Evolutionary conservation across 2,329 filamentous ascomycete genomes (phyloP), one percentile per base, ranked within the genome.

Genomic region (Ilyonectria mors-panacis): DNA sequence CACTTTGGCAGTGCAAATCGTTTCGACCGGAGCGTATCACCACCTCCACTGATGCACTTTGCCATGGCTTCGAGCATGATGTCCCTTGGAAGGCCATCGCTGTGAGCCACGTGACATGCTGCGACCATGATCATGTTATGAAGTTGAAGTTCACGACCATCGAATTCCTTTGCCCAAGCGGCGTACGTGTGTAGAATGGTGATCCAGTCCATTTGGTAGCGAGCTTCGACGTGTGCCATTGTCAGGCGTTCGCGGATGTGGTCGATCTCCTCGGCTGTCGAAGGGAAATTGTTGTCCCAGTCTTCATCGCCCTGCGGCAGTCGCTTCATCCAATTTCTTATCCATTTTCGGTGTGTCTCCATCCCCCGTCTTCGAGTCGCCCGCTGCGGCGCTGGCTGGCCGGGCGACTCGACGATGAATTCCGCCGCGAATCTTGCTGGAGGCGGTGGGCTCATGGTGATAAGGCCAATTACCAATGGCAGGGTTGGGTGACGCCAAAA

Each of bases 71-170:
- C 59, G 23, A 74, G 70, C 56, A 74, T 71, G 19, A 67, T 64
- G 21, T 73, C 70, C 42, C 68, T 70, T 15, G 67, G 58, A 26
- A 74, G 56, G 8, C 73, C 73, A 51, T 75, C 68, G 23, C 57
- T 70, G 44, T 74, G 70, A 15, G 73, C 73, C 51, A 75, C 73
- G 33, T 75, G 73, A 61, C 73, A 75, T 19, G 66, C 59, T 13
- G 73, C 73, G 17, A 75, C 73, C 73, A 75, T 75, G 51, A 75
- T 67, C 73, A 75, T 75, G 45, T 68, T 73, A 48, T 75, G 73
- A 56, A 73, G 73, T 17, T 75, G 73, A 30, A 70, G 67, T 53
- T 75, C 73, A 39, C 69, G 60, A 51, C 73, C 73, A 30, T 74
- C 73, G 50, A 75, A 75, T 35, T 70, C 69, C 47, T 51, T 65